A percentile compares a stretch with the other conserved stretches of the same genome.
phyloP scores from a whole-genome alignment of 352 stramenopile species.

The Phytophthora sp. region DNA sequence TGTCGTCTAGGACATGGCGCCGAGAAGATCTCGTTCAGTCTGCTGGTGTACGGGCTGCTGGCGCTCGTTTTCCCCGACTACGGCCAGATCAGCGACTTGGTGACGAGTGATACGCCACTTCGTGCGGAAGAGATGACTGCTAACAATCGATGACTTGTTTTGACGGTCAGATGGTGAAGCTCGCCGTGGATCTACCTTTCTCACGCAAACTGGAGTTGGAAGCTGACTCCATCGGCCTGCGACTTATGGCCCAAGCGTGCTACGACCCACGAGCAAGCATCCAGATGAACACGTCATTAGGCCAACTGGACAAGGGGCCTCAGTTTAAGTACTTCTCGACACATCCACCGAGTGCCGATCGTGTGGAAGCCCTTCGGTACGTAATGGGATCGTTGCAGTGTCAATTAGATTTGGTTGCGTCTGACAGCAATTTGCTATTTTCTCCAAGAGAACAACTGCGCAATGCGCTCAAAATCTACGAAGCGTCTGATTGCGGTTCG shows the following conservation, averaged over 20 bases:
- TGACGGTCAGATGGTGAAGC: constrained; percentile 45
- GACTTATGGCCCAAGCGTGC: constrained; percentile 64
- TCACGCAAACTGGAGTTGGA: constrained; percentile 63
- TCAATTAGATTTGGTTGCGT: too few species aligned
- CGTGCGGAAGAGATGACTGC: neutral
- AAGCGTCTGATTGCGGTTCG: constrained; percentile 40
- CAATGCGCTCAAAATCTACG: constrained; percentile 54
- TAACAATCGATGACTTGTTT: neutral
- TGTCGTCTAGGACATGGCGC: constrained; percentile 62
- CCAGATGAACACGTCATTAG: constrained; percentile 54
- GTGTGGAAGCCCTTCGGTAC: constrained; percentile 52
- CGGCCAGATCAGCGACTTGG: constrained; percentile 61
- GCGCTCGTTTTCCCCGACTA: constrained; percentile 60
- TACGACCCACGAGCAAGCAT: constrained; percentile 63
- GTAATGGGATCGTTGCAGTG: too few species aligned
- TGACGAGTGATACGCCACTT: constrained; percentile 6
- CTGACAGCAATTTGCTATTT: neutral
- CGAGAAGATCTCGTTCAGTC: constrained; percentile 73
- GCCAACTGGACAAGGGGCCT: constrained; percentile 32
- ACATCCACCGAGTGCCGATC: constrained; percentile 68
- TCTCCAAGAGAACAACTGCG: constrained; percentile 41
- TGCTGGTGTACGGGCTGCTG: constrained; percentile 61
- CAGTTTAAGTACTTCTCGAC: constrained; percentile 81
- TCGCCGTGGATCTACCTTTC: constrained; percentile 61
- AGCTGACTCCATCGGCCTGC: constrained; percentile 58